Conservation (phyloP, 768 basidiomycete genomes). For the Panaeolus cyanescens region DNA sequence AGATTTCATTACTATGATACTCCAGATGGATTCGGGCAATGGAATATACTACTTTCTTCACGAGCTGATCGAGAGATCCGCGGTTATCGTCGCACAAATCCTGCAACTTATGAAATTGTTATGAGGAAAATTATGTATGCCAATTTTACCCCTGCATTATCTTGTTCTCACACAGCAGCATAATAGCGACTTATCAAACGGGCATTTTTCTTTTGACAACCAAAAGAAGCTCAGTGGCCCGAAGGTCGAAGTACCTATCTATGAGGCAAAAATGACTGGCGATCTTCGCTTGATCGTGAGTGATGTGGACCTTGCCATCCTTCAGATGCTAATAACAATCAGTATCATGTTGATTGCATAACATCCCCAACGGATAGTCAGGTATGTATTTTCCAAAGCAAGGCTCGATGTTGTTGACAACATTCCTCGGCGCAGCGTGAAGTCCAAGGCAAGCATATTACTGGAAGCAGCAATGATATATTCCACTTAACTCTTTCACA, state of each 20-base stretch:
- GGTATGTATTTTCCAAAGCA: background rate
- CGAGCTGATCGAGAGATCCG: slow-evolving; percentile 52
- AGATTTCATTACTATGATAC: slow-evolving; percentile 60
- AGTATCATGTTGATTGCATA: background rate
- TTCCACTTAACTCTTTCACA: background rate
- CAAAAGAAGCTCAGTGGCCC: slow-evolving; percentile 57
- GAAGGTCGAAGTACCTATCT: slow-evolving; percentile 54
- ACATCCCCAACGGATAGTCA: background rate
- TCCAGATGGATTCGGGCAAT: slow-evolving; percentile 61
- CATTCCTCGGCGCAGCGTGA: slow-evolving; percentile 42
- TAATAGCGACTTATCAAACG: slow-evolving; percentile 65
- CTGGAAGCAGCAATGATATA: slow-evolving; percentile 12
- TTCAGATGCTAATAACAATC: background rate
- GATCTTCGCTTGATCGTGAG: slow-evolving; percentile 54
- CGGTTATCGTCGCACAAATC: slow-evolving; percentile 44
- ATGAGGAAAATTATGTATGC: slow-evolving; percentile 70
- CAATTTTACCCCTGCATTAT: background rate
- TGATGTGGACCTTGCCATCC: background rate
- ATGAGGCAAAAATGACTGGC: slow-evolving; percentile 66
- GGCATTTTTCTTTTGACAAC: slow-evolving; percentile 69
- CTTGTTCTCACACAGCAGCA: background rate
- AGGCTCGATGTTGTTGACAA: background rate
- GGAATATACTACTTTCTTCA: slow-evolving; percentile 59
- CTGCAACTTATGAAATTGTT: slow-evolving; percentile 50
- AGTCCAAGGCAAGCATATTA: slow-evolving; percentile 46